Evolutionary conservation across 2,329 filamentous ascomycete species (phyloP), one percentile per base, ranked within the genome.

Genomic region (Onygena corvina): DNA sequence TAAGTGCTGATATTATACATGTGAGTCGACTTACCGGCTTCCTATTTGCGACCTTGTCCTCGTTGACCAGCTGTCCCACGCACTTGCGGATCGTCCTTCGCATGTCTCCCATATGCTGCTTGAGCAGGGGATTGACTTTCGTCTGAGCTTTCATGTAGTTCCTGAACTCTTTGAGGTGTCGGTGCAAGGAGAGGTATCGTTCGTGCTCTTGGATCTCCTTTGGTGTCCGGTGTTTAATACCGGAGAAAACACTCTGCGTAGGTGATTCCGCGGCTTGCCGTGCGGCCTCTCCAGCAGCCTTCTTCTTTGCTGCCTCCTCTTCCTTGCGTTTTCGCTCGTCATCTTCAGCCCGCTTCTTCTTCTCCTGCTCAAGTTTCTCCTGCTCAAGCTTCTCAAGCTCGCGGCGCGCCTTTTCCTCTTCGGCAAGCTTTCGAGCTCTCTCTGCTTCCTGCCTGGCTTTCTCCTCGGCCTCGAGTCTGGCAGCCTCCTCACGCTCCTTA

Each of bases 21-120:
- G n/a, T n/a, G n/a, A n/a, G n/a, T n/a, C n/a, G n/a, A 66, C 71
- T 57, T 67, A 81, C 77, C 55, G 76, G 74, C 52, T 65, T 60
- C 46, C 67, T 73, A 58, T 87, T 87, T 18, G 74, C 74, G 8
- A 75, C 76, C 57, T 76, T 81, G 50, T 77, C 81, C 33, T 75
- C 75, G 1, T 80, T 83, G 23, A 68, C 54, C 25, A 88, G 67
- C 61, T 92, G 85, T 4, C 86, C 86, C 49, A 90, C 75, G 14
- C 76, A 80, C 58, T 82, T 84, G 33, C 77, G 76, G 48, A 92
- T 80, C 35, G 81, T 76, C 51, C 86, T 74, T 34, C 86, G 76
- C 72, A 85, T 79, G 49, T 86, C 77, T 29, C 84, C 83, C 60
- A 86, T 75, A 30, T 77, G 74, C 47, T 74, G 71, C 63, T 86